Base-by-base conservation (phyloP, 768 basidiomycete species). In the Tylopilus sp. region DNA sequence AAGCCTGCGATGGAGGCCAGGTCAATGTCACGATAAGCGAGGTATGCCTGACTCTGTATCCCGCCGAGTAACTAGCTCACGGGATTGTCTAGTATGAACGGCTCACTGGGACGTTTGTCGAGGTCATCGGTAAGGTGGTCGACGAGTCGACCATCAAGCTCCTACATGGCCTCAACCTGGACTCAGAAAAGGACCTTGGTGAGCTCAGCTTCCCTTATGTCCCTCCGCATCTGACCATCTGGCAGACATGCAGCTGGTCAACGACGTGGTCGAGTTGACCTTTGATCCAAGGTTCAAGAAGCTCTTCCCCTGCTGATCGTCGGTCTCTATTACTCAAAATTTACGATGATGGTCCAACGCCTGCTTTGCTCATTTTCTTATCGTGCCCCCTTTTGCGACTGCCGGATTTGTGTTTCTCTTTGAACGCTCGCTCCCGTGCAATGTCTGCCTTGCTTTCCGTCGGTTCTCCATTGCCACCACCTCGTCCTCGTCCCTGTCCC, bases 331-430 rank as follows among this genome's bases (percentile, higher is more conserved):
- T 43, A 31, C 44, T 25, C 47, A 28, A 50, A 45, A 44, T 28
- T 35, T 41, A 68, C 20, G 38, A 39, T 10, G 69, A 59, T 36
- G 72, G 71, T 17, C 73, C 78, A 12, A 57, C 75, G 11, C 81
- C 88, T 50, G 73, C 80, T 52, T 75, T 79, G 10, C 80, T 77
- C 88, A 95, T 84, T 74, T 97, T 97, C 70, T 84, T 88, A 67
- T 94, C 94, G 61, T 91, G 88, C 0, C 91, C 94, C 47, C 88
- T 73, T 67, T 88, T 92, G 28, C 92, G 76, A 53, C 84, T 77
- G 61, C 83, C 84, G 60, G 92, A 93, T 69, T 86, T 91, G 59
- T 86, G 81, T 66, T 82, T 88, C 57, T 87, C 86, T 63, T 88
- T 91, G 73, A 78, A 81, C 1, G 88, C 81, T 40, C 85, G 76